phyloP scores from a whole-genome alignment of 306 rosid genomes.

The Dryas alaskensis region DNA sequence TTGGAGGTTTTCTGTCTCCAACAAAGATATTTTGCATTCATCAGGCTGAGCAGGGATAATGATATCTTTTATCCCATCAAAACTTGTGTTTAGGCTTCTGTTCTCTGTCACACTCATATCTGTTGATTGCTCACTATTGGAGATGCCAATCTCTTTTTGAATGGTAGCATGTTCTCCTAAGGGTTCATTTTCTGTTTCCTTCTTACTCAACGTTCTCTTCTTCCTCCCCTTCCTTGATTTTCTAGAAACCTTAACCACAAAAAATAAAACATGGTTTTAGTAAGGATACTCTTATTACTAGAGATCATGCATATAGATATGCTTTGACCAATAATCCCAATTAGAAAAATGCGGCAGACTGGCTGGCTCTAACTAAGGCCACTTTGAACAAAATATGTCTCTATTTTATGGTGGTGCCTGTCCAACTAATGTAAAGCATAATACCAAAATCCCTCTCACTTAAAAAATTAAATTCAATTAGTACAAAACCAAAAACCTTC shows the following conservation, averaged over 20 bases:
- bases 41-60: slow-evolving; percentile 25
- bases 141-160: slow-evolving; percentile 43
- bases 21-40: slow-evolving; percentile 25
- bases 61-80: slow-evolving; percentile 34
- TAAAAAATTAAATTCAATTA: neutral
- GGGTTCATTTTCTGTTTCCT: slow-evolving; percentile 38
- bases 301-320: neutral
- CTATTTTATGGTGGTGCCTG: neutral
- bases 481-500: neutral
- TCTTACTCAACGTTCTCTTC: slow-evolving; percentile 38
- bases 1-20: slow-evolving; percentile 29
- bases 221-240: slow-evolving; percentile 66
- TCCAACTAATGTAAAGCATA: neutral
- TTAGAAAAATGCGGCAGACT: neutral
- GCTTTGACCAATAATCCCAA: neutral
- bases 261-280: neutral
- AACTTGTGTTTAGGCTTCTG: slow-evolving; percentile 35
- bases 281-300: neutral
- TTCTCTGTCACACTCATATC: slow-evolving; percentile 36
- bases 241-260: slow-evolving; percentile 59
- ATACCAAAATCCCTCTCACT: neutral
- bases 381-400: neutral
- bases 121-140: slow-evolving; percentile 35
- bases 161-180: slow-evolving; percentile 39
- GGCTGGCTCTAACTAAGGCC: neutral